Base-by-base conservation (phyloP, 495 filamentous ascomycete genomes). In the Oidiodendron maius region DNA sequence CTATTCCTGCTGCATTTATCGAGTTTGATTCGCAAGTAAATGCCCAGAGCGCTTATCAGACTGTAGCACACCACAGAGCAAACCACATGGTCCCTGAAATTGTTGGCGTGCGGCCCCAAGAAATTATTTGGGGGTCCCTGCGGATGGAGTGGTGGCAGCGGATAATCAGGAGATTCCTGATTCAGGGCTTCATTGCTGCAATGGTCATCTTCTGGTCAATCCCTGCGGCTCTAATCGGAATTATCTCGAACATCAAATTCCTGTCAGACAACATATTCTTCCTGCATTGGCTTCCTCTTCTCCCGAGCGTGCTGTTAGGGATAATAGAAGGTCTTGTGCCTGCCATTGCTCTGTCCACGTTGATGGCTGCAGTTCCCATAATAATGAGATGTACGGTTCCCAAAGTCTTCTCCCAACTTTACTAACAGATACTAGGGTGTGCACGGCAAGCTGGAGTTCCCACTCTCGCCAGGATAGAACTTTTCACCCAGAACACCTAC, bases 141-240 rank as follows among this genome's bases (percentile, higher is more conserved):
- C 73, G 76, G 43, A 89, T 98, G 58, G 81, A 78, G 42, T 96
- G 90, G 90, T 91, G 86, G 82, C 85, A 93, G 61, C 74, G 81
- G 28, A 69, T 95, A 30, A 59, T 93, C 35, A 84, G 90, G 39
- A 71, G 82, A 61, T 77, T 84, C 46, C 72, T 72, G n/a, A 83
- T 87, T 10, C 68, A 83, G 34, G 78, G 71, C 40, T 84, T 89
- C 61, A 81, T 96, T 43, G 61, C 67, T 23, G 83, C 72, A 15
- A 68, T 96, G 66, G 88, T 97, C 57, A 75, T 98, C 56, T 96
- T 98, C 76, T 97, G 89, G 89, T 84, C 89, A 2, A 85, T 98
- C 48, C 93, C 93, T 6, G 88, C 94, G 28, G 87, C 82, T 16
- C 71, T 90, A 44, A 88, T 96, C 44, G 91, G 87, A 69, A 56